Conservation (phyloP, 345 rosid species). For the Lepidium didymum region DNA sequence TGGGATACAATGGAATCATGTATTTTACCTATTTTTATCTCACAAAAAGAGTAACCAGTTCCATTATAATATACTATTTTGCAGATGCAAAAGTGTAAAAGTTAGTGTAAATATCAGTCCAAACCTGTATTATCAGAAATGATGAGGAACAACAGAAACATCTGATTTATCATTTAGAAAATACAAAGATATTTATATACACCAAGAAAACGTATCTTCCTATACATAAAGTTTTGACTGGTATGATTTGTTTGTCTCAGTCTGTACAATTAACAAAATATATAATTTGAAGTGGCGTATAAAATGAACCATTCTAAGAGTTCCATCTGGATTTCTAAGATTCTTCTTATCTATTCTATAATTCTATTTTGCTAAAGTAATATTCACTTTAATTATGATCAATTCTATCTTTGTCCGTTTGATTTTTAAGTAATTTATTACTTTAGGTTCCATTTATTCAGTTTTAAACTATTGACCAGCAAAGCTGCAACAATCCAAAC, state of each 20-base stretch:
- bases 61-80: too few relatives aligned
- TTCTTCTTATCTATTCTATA: neutral
- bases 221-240: neutral
- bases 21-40: too few relatives aligned
- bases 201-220: constrained; percentile 8
- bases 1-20: too few relatives aligned
- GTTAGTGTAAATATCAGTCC: too few relatives aligned
- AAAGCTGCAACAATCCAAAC: too few relatives aligned
- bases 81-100: too few relatives aligned
- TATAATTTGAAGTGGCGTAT: constrained; percentile 1
- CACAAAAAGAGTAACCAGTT: too few relatives aligned
- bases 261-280: constrained; percentile 5
- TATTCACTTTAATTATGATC: constrained; percentile 20
- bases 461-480: neutral
- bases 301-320: constrained; percentile 9
- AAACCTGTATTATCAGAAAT: neutral
- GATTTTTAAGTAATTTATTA: neutral
- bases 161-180: neutral
- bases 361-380: neutral
- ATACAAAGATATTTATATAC: neutral
- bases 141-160: neutral
- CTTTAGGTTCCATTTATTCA: neutral
- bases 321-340: constrained; percentile 17
- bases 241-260: constrained; percentile 30
- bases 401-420: constrained; percentile 5